Percentiles rank a stretch among this genome's conserved stretches.
Conservation (phyloP, 2,329 filamentous ascomycete species). For the Ceratocystiopsis sp. region DNA sequence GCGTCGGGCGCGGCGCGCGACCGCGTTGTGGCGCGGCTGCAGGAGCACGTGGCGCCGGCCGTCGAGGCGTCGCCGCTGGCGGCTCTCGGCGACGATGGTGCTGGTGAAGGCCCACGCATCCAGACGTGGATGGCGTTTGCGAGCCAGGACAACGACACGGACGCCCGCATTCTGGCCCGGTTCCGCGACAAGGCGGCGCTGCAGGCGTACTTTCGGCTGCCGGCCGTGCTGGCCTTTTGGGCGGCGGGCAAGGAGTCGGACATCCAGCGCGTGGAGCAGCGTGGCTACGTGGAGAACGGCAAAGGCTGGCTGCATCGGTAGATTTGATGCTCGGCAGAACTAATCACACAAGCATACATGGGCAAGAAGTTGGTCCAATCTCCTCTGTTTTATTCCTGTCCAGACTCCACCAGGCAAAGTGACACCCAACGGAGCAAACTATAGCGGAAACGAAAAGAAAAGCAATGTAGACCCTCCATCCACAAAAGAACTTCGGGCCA, state of each 20-base stretch:
- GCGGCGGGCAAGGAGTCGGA: constrained; percentile 11
- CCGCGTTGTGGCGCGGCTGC: constrained; percentile 4
- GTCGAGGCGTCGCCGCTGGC: constrained; percentile 5
- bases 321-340: no score
- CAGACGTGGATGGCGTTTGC: constrained; percentile 15
- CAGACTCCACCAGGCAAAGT: no score
- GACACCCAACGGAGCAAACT: no score
- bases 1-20: constrained; percentile 7
- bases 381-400: no score
- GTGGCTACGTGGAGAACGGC: constrained; percentile 16
- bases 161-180: constrained; percentile 13
- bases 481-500: no score
- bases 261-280: constrained; percentile 14
- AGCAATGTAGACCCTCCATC: no score
- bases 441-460: no score
- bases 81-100: constrained; percentile 4
- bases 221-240: constrained; percentile 15
- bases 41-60: constrained; percentile 3
- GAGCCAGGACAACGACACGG: constrained; percentile 15
- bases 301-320: constrained; percentile 17
- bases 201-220: constrained; percentile 12
- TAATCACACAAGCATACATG: no score
- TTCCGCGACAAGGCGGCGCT: constrained; percentile 13
- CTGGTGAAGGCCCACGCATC: constrained; percentile 3
- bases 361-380: not conserved